These are phyloP conservation scores for Phytophthora colocasiae DNA, from an alignment of 352 stramenopile genomes.

Conservation along the genomic window DNA sequence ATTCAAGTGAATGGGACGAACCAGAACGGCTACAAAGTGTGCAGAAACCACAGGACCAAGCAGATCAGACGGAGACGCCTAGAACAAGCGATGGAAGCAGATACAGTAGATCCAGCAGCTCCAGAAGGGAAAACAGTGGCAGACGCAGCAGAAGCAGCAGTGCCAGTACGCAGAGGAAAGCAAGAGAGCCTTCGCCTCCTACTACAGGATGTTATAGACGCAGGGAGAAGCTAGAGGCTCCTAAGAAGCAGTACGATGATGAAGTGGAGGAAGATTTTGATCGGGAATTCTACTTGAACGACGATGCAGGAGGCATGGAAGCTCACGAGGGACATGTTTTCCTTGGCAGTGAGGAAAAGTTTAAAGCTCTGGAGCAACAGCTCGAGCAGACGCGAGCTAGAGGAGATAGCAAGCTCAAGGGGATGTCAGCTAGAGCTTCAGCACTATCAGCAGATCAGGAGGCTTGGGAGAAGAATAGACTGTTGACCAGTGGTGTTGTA, in stretches of 20 bases:
- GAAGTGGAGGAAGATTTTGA: conserved; percentile 93
- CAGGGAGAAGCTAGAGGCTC: conserved; percentile 35
- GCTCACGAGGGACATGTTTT: conserved; percentile 85
- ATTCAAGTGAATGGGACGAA: conserved; percentile 79
- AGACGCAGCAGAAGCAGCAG: conserved; percentile 15
- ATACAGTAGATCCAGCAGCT: conserved; percentile 16
- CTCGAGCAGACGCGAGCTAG: conserved; percentile 81
- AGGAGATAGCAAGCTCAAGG: conserved; percentile 89
- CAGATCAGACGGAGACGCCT: conserved; percentile 26
- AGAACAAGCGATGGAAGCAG: conserved; percentile 62
- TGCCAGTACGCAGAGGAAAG: conserved; percentile 2
- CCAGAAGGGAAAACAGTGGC: conserved; percentile 4
- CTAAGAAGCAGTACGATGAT: conserved; percentile 86
- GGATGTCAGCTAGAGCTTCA: conserved; percentile 92
- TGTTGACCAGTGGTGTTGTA: conserved; percentile 96
- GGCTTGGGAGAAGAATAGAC: conserved; percentile 97
- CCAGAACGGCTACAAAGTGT: conserved; percentile 77
- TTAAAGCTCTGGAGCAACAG: conserved; percentile 90
- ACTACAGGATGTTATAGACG: conserved; percentile 1
- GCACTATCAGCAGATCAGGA: conserved; percentile 97
- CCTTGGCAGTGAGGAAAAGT: conserved; percentile 92
- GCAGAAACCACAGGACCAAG: not conserved
- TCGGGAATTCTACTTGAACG: conserved; percentile 95
- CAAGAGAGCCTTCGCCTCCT: not conserved
- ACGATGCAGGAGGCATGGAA: conserved; percentile 81